Evolutionary conservation across 257 asterid genomes (phyloP).

Genomic region (Salvia hispanica): DNA sequence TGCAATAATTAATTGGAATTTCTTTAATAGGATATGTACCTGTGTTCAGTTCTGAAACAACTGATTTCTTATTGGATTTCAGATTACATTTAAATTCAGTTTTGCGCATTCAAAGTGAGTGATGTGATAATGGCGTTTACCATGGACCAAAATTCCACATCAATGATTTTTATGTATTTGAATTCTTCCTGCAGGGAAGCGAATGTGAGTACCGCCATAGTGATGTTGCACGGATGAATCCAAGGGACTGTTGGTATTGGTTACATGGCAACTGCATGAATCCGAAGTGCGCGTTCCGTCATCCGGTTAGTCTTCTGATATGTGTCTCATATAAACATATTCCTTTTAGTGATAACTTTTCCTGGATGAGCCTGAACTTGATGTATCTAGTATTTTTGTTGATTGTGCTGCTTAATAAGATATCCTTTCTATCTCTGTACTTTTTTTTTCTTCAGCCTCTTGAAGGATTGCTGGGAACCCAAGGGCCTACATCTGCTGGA

Average conservation of each 20-base stretch:
- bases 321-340: conserved; percentile 1
- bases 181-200: conserved; percentile 56
- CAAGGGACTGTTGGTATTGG: conserved; percentile 92
- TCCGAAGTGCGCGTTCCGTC: conserved; percentile 78
- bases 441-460: conserved; percentile 64
- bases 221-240: conserved; percentile 78
- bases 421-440: background rate
- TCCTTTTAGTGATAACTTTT: conserved; percentile 2
- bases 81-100: background rate
- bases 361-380: conserved; percentile 15
- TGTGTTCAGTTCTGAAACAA: background rate
- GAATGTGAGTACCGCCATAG: conserved; percentile 94
- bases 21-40: background rate
- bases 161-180: conserved; percentile 10
- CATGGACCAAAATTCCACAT: background rate
- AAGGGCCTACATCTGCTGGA: conserved; percentile 54
- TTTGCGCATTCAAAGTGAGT: background rate
- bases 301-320: conserved; percentile 68
- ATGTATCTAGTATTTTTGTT: background rate
- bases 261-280: conserved; percentile 82
- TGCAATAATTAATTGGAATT: background rate
- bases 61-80: background rate
- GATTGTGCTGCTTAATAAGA: background rate
- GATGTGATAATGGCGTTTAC: conserved; percentile 10
- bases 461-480: conserved; percentile 70